phyloP scores from a whole-genome alignment of 164 flowering plant species.

The Malania oleifera region DNA sequence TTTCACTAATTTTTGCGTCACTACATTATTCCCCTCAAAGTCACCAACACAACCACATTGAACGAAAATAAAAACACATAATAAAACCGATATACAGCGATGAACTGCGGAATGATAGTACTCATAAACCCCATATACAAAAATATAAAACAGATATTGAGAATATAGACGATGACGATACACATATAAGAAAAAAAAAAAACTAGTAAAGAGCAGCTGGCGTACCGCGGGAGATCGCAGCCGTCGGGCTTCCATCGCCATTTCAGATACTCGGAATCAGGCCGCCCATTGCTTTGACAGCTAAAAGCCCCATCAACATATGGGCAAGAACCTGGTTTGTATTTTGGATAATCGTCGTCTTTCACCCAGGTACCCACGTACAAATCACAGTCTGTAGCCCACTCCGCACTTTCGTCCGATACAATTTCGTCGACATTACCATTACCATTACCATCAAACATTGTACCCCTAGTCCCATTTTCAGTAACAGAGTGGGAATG shows the following conservation, averaged over 20 bases:
- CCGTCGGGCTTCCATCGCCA: conserved; percentile 92
- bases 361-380: conserved; percentile 71
- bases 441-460: neutral
- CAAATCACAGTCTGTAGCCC: conserved; percentile 44
- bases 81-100: no score
- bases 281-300: conserved; percentile 72
- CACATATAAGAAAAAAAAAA: no score
- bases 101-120: no score
- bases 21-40: no score
- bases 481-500: conserved; percentile 4
- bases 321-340: conserved; percentile 70
- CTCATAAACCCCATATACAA: no score
- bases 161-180: no score
- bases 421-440: neutral
- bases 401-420: conserved; percentile 10
- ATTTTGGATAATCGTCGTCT: conserved; percentile 64
- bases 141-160: conserved; percentile 2
- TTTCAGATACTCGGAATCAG: conserved; percentile 52
- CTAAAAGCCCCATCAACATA: conserved; percentile 79
- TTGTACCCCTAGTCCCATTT: conserved; percentile 4
- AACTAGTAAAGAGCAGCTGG: neutral
- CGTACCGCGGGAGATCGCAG: conserved; percentile 82
- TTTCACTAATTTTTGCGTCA: no score
- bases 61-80: no score
- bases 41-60: no score